Base-by-base conservation (phyloP, 345 rosid species). In the Eucalyptus virginea region DNA sequence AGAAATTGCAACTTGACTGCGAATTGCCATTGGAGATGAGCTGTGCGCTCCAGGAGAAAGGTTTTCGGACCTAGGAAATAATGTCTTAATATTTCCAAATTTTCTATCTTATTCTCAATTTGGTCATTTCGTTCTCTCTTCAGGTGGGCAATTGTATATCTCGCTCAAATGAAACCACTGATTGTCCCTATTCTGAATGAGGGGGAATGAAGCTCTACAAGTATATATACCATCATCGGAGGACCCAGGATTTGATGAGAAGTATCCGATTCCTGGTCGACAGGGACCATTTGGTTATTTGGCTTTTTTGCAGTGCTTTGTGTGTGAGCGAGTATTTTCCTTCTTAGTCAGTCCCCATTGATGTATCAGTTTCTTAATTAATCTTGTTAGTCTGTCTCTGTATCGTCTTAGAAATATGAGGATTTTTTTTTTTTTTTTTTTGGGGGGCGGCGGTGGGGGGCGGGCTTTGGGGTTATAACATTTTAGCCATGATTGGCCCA, bases 81-180 rank as follows among this genome's bases (percentile, higher is more conserved):
- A n/a, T 30, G 77, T n/a, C 77, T 65, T 15, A 17, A n/a, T 30
- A 30, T n/a, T n/a, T 65, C 37, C 77, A 65, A 37, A 65, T 51
- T 77, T 34, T 10, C 44, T 49, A 67, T 50, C 24, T 19, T 45
- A 50, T 40, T 86, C 40, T 86, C 90, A 37, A 50, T 88, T 48
- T 93, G 77, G 37, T 77, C 83, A 77, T 77, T 77, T 37, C 28
- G 47, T 77, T 37, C 24, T 77, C 47, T 77, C 47, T 77, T 85
- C 88, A 98, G 99, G 99, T 98, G 99, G 99, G 99, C 99, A 16
- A 98, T 98, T 91, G 99, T 98, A 72, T 98, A 98, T 91, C 93
- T 98, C 87, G 99, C 99, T 40, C 99, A 98, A 91, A 95, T 98
- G 99, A 97, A 98, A 87, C 99, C 99, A 3, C 95, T 98, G 90